Evolutionary conservation across 2,329 filamentous ascomycete genomes (phyloP), one percentile per base, ranked within the genome.

Genomic region (Aspergillus fijiensis): DNA sequence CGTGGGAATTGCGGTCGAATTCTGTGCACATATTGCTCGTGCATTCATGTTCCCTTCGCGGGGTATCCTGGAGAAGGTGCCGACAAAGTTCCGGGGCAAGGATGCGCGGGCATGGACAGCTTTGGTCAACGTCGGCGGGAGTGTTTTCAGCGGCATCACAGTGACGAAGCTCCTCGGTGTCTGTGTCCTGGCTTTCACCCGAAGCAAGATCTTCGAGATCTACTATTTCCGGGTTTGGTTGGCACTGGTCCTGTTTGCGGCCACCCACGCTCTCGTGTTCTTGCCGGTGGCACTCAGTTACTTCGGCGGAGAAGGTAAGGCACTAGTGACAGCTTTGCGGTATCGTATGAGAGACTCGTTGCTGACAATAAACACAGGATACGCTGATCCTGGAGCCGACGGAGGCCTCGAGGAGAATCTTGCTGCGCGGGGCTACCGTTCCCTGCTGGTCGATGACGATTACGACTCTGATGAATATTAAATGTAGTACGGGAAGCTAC

Each of bases 201-300:
- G 91, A 55, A 96, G 91, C 76, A 99, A 98, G 85, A 99, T 99
- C 72, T 99, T 99, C 70, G 96, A 99, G 80, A 92, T 99, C 60
- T 99, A 99, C 79, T 99, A 99, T 78, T 99, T 99, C 83, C 86
- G 95, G 49, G 90, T 99, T 49, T 99, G 95, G 95, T 81, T 97
- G 19, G 89, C 93, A 6, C 84, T 99, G 57, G 93, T 99, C 11
- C 75, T 96, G 10, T 94, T 96, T 75, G 96, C 93, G 2, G 91
- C 91, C 7, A 84, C 88, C 10, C 95, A 99, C 75, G 92, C 95
- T 0, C 81, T 99, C 51, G 85, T 99, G 7, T 96, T 98, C 75
- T 80, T 99, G 68, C 95, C 95, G 0, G 95, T 98, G 1, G 89
- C 90, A 2, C 81, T 99, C 65, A 96, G 91, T 71, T 81, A 97